Evolutionary conservation across 768 basidiomycete species (phyloP), one percentile per base, ranked within the genome.

Genomic region (Hebeloma cylindrosporum): DNA sequence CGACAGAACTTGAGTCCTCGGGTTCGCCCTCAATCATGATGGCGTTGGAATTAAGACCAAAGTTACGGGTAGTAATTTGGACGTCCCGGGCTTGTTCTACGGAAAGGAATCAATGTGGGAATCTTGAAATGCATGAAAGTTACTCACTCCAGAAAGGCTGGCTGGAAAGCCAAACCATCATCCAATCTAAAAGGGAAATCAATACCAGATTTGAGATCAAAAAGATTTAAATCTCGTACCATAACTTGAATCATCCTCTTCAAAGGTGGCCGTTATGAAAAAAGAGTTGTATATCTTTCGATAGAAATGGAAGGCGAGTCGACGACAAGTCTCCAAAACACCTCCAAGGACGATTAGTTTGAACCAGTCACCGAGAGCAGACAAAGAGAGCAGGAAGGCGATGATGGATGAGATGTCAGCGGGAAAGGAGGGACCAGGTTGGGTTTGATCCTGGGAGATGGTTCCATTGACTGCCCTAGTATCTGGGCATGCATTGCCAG

Each of bases 111-210:
- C 32, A 13, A 35, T 18, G 11, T 26, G 35, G 29, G 8, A 28
- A 25, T 31, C 13, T 28, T 51, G n/a, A 45, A 28, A n/a, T 17
- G 28, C 25, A 36, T 20, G 9, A 23, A 3, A 18, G 14, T 4
- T 14, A 64, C 78, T 54, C 48, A 75, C 73, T 64, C 81, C 81
- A 86, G n/a, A 74, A 66, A 14, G 79, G 73, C 30, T 80, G 79
- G 40, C 72, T 70, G 3, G 82, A 78, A 0, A 88, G 61, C 85
- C 85, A 88, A 29, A 73, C 63, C 73, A 85, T 75, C 55, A 88
- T 71, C 86, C 86, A 88, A 28, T 74, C 83, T 86, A 45, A 20
- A 28, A 28, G 36, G 23, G 22, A 23, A 22, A 3, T 30, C 32
- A 25, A 31, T 29, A 43, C 14, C 17, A 17, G 42, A 36, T 41